These are phyloP conservation scores for Chaetomiaceae sp. DNA, from an alignment of 2,329 filamentous ascomycete species.

Conservation along the genomic window DNA sequence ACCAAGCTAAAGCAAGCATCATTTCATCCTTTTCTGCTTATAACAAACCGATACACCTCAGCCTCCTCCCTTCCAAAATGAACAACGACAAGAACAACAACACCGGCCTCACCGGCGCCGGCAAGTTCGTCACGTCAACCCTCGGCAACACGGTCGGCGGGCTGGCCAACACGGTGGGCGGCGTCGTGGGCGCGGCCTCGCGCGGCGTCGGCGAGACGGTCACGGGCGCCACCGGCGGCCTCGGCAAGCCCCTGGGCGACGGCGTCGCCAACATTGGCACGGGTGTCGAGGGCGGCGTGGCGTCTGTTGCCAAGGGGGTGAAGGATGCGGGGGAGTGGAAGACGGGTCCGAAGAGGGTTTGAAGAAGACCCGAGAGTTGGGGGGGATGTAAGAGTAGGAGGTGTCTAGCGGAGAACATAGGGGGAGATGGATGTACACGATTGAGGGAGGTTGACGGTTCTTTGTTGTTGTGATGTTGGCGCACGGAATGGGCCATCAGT, in stretches of 20 bases:
- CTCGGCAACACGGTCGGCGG: conserved; percentile 32
- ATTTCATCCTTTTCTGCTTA: no score
- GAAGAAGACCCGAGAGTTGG: neutral
- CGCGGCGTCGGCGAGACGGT: conserved; percentile 55
- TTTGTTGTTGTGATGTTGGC: no score
- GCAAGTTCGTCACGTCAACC: conserved; percentile 29
- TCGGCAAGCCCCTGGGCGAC: conserved; percentile 52
- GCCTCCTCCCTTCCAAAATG: conserved; percentile 5
- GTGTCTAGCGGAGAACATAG: no score
- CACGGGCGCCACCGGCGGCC: conserved; percentile 48
- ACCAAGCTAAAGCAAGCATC: no score
- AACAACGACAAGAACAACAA: conserved; percentile 24
- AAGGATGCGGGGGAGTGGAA: conserved; percentile 58
- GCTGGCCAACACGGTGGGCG: conserved; percentile 32
- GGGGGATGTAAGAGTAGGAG: neutral
- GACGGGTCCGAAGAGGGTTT: conserved; percentile 24
- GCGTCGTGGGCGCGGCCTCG: conserved; percentile 45
- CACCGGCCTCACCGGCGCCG: conserved; percentile 27
- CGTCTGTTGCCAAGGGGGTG: conserved; percentile 47
- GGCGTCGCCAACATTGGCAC: conserved; percentile 49
- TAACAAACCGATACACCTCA: no score
- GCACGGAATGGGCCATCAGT: no score
- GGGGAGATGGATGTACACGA: no score
- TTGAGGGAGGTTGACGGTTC: no score
- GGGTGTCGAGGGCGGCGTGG: conserved; percentile 48